Conservation (phyloP, 176 grass and related monocot genomes). For the Oryza brachyantha region DNA sequence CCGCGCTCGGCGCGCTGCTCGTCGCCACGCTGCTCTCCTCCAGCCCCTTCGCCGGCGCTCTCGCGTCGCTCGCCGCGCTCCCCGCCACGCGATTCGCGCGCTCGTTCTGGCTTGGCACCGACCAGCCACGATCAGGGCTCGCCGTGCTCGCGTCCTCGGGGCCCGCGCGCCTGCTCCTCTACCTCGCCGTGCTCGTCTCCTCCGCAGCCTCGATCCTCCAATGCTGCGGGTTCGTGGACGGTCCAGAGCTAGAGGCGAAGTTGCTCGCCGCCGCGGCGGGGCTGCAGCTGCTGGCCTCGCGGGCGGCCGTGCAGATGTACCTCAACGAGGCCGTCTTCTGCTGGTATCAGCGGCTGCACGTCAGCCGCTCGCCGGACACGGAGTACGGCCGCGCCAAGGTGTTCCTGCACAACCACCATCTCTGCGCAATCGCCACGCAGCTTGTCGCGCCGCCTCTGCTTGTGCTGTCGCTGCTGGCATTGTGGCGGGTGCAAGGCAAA, state of each 20-base stretch:
- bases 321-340: slow-evolving; percentile 87
- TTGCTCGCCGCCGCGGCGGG: slow-evolving; percentile 38
- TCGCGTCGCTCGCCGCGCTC: slow-evolving; percentile 56
- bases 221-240: slow-evolving; percentile 30
- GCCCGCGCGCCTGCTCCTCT: slow-evolving; percentile 42
- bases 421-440: slow-evolving; percentile 67
- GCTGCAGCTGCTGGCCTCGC: slow-evolving; percentile 66
- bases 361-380: slow-evolving; percentile 51
- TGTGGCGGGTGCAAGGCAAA: slow-evolving; percentile 63
- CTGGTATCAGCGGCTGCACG: slow-evolving; percentile 95
- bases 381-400: slow-evolving; percentile 92
- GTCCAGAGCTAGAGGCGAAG: slow-evolving; percentile 33
- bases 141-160: slow-evolving; percentile 57
- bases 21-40: slow-evolving; percentile 38
- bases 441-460: slow-evolving; percentile 58
- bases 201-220: slow-evolving; percentile 40
- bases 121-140: slow-evolving; percentile 67
- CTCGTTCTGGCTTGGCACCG: slow-evolving; percentile 86
- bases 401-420: slow-evolving; percentile 89
- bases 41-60: slow-evolving; percentile 48
- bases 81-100: slow-evolving; percentile 56
- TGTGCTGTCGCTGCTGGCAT: slow-evolving; percentile 52
- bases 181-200: slow-evolving; percentile 49
- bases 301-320: slow-evolving; percentile 85
- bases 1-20: slow-evolving; percentile 44